phyloP scores from a whole-genome alignment of 2,329 filamentous ascomycete genomes.

The Colletotrichum cereale region DNA sequence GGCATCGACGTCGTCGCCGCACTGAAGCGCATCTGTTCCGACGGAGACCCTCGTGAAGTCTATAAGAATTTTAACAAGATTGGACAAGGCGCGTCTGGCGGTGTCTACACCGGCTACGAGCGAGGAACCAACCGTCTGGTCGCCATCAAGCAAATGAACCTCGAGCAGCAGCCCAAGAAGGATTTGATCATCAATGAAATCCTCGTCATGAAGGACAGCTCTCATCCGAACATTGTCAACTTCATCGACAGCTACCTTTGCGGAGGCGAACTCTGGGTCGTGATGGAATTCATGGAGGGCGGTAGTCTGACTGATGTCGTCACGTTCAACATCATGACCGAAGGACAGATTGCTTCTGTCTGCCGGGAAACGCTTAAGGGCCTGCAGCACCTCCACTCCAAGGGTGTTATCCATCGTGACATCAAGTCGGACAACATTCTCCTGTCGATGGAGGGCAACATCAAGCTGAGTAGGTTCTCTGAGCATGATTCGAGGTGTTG shows the following conservation, averaged over 20 bases:
- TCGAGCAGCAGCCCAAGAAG: conserved; percentile 98
- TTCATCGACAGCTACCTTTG: conserved; percentile 98
- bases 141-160: conserved; percentile 99
- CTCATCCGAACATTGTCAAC: conserved; percentile 98
- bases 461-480: conserved; percentile 86
- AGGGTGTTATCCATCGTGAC: conserved; percentile 97
- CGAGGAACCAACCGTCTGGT: conserved; percentile 87
- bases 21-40: conserved; percentile 89
- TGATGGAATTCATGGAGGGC: conserved; percentile 99
- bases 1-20: conserved; percentile 85
- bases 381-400: conserved; percentile 94
- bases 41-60: conserved; percentile 88
- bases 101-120: conserved; percentile 93
- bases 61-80: conserved; percentile 94
- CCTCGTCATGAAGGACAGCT: conserved; percentile 98
- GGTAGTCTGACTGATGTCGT: conserved; percentile 98
- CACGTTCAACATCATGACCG: conserved; percentile 99
- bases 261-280: conserved; percentile 93
- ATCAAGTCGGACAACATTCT: conserved; percentile 99
- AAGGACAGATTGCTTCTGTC: conserved; percentile 95
- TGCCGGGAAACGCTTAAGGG: conserved; percentile 94
- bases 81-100: conserved; percentile 95
- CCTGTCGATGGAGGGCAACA: conserved; percentile 91
- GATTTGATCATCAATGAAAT: conserved; percentile 99
- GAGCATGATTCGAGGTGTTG: not conserved